These are phyloP conservation scores for Alternaria triticimaculans DNA, from an alignment of 2,329 filamentous ascomycete species.

Conservation along the genomic window DNA sequence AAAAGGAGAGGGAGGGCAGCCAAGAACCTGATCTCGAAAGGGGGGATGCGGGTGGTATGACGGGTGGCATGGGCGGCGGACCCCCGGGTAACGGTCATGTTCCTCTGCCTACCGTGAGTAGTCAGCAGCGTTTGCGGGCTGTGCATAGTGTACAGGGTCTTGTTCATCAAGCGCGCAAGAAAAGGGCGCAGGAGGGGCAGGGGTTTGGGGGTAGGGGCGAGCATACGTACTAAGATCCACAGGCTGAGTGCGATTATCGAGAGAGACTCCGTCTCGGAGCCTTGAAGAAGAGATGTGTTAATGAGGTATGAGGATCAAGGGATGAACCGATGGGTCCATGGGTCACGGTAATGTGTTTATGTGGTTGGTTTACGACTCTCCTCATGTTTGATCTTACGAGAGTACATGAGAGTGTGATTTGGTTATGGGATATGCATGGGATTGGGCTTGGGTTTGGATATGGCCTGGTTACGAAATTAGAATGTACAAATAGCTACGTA, in stretches of 20 bases:
- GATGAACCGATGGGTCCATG: not conserved
- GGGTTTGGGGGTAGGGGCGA: constrained; percentile 11
- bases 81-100: not conserved
- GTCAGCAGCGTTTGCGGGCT: not conserved
- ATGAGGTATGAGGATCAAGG: not conserved
- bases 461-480: not conserved
- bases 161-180: not conserved
- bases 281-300: not conserved
- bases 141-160: not conserved
- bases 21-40: constrained; percentile 1
- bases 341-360: not conserved
- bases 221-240: not conserved
- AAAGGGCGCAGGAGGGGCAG: not conserved
- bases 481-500: not conserved
- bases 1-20: constrained; percentile 14
- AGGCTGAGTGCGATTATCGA: not conserved
- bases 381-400: not conserved
- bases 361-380: not conserved
- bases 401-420: not conserved
- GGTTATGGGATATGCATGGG: not conserved
- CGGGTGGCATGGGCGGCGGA: not conserved
- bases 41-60: not conserved
- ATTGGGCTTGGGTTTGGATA: not conserved
- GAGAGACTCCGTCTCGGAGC: not conserved
- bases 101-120: not conserved